phyloP scores from a whole-genome alignment of 305 asterid genomes.

The Ruellia speciosa region DNA sequence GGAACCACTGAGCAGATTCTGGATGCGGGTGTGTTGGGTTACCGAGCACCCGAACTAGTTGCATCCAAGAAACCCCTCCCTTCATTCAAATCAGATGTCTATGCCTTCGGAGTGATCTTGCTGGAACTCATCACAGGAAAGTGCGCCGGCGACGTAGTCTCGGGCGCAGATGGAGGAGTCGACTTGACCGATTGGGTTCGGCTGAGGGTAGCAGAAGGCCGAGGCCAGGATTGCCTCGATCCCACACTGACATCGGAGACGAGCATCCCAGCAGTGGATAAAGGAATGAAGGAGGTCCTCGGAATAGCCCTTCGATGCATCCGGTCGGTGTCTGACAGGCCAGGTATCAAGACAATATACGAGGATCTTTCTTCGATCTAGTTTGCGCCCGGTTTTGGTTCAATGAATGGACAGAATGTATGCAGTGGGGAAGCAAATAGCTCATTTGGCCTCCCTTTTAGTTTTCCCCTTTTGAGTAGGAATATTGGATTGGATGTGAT shows the following conservation, averaged over 20 bases:
- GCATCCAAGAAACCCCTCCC: slow-evolving; percentile 80
- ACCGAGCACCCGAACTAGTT: slow-evolving; percentile 90
- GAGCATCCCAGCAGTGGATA: slow-evolving; percentile 54
- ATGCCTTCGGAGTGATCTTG: slow-evolving; percentile 79
- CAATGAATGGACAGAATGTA: not conserved
- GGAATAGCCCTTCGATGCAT: slow-evolving; percentile 81
- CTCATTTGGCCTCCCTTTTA: slow-evolving; percentile 61
- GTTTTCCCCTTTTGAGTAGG: not conserved
- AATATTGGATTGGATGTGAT: not conserved
- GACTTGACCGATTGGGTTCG: slow-evolving; percentile 90
- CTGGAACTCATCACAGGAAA: slow-evolving; percentile 82
- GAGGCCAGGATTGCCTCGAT: slow-evolving; percentile 72
- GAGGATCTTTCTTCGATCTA: slow-evolving; percentile 90
- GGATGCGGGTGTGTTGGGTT: slow-evolving; percentile 90
- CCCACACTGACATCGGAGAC: slow-evolving; percentile 41
- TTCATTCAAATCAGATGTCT: slow-evolving; percentile 89
- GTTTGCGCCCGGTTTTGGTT: slow-evolving; percentile 17
- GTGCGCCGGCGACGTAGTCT: slow-evolving; percentile 92
- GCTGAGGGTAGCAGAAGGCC: slow-evolving; percentile 73
- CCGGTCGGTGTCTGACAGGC: slow-evolving; percentile 78
- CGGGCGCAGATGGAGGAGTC: slow-evolving; percentile 83
- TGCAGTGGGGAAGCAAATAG: slow-evolving; percentile 59
- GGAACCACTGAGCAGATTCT: slow-evolving; percentile 90
- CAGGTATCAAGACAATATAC: slow-evolving; percentile 86
- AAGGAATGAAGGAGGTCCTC: slow-evolving; percentile 83